Conservation (phyloP, 352 stramenopile genomes). For the Phytopythium chamaehyphon region DNA sequence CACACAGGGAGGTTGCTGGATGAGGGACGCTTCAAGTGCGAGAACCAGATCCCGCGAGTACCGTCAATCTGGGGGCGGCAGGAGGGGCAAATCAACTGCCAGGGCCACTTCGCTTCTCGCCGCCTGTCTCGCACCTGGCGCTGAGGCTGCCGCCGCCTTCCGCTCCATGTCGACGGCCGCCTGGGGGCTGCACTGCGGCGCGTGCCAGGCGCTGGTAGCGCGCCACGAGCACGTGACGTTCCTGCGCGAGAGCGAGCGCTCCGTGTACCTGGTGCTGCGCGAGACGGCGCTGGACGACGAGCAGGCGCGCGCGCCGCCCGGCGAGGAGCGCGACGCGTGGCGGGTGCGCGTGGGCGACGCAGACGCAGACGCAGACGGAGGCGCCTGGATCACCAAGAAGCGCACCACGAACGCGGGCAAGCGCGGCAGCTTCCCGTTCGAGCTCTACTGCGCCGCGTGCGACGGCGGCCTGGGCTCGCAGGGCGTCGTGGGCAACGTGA, state of each 20-base stretch:
- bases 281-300: constrained; percentile 32
- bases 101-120: not conserved
- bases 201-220: constrained; percentile 23
- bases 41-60: no score
- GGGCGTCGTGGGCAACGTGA: constrained; percentile 28
- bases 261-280: constrained; percentile 42
- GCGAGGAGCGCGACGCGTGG: constrained; percentile 24
- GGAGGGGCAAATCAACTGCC: no score
- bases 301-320: constrained; percentile 12
- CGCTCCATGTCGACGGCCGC: not conserved
- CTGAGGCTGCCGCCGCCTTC: no score
- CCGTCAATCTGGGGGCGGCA: no score
- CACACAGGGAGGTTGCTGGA: no score
- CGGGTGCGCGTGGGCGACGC: constrained; percentile 19
- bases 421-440: constrained; percentile 37
- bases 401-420: constrained; percentile 36
- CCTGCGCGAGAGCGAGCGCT: constrained; percentile 41
- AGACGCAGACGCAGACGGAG: no score
- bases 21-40: no score
- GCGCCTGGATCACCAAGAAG: constrained; percentile 43
- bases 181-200: constrained; percentile 26
- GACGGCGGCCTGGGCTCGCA: constrained; percentile 45
- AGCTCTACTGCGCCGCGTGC: constrained; percentile 46
- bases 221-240: constrained; percentile 42
- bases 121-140: not conserved